These are phyloP conservation scores for Cylindrotheca fusiformis DNA, from an alignment of 108 stramenopile genomes.

Conservation along the genomic window DNA sequence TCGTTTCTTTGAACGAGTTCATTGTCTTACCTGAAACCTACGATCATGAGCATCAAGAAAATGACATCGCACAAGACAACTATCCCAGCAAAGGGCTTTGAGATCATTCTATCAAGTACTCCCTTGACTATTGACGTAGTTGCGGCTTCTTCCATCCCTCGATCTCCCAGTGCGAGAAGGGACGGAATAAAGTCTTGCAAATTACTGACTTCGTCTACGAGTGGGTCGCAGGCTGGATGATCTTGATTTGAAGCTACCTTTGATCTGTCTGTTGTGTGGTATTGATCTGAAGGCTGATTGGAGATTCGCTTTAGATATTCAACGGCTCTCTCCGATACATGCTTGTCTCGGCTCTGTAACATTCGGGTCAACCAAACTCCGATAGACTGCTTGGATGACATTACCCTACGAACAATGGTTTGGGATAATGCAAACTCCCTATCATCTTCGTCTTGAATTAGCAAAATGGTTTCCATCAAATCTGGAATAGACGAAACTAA, in stretches of 20 bases:
- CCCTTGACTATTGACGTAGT: slow-evolving; percentile 45
- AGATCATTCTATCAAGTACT: slow-evolving; percentile 51
- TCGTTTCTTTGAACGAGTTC: background rate
- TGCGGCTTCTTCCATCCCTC: slow-evolving; percentile 47
- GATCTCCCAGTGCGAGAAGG: slow-evolving; percentile 42
- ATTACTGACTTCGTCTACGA: slow-evolving; percentile 35
- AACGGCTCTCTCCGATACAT: slow-evolving; percentile 33
- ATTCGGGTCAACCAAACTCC: slow-evolving; percentile 48
- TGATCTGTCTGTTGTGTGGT: background rate
- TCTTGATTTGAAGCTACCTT: background rate
- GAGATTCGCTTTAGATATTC: slow-evolving; percentile 45
- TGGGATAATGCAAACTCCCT: slow-evolving; percentile 35
- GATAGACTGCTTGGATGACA: slow-evolving; percentile 35
- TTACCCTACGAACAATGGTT: slow-evolving; percentile 28
- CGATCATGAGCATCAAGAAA: slow-evolving; percentile 39
- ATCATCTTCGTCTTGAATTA: slow-evolving; percentile 44
- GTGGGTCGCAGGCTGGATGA: slow-evolving; percentile 3
- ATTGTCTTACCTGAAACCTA: slow-evolving; percentile 32
- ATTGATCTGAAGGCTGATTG: background rate
- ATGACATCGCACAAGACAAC: slow-evolving; percentile 51
- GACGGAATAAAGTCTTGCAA: slow-evolving; percentile 54
- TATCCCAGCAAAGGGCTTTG: slow-evolving; percentile 46
- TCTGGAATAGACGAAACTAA: slow-evolving; percentile 43
- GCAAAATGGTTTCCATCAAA: slow-evolving; percentile 38
- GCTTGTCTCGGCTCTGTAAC: slow-evolving; percentile 29